Evolutionary conservation across 2,329 filamentous ascomycete species (phyloP).

Genomic region (Aureobasidium melanogenum): DNA sequence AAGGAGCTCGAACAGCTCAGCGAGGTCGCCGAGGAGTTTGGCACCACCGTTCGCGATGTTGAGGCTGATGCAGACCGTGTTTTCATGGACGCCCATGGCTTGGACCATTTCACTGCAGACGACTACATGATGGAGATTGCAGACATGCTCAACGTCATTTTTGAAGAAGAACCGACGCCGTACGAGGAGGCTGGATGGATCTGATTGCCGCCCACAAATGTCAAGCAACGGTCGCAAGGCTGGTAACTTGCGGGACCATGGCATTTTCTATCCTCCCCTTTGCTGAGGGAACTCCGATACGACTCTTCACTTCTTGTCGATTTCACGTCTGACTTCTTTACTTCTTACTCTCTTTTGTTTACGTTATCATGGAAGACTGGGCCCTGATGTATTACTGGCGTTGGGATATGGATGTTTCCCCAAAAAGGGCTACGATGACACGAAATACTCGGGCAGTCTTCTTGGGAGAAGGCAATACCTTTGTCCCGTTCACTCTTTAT

Average conservation of each 20-base stretch:
- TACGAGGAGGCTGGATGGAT: constrained; percentile 18
- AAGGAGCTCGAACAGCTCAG: constrained; percentile 86
- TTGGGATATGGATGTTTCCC: constrained; percentile 10
- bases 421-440: constrained; percentile 8
- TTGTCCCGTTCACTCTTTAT: constrained; percentile 12
- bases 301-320: constrained; percentile 13
- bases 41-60: constrained; percentile 47
- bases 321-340: constrained; percentile 1
- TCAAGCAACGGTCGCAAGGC: constrained; percentile 14
- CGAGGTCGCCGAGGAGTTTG: constrained; percentile 85
- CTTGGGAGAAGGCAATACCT: constrained; percentile 6
- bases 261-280: background rate
- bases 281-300: background rate
- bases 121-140: constrained; percentile 81
- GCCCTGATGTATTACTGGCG: constrained; percentile 10
- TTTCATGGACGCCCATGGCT: constrained; percentile 58
- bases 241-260: constrained; percentile 12
- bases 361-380: constrained; percentile 11
- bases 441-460: constrained; percentile 12
- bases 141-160: constrained; percentile 48
- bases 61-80: constrained; percentile 65
- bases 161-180: constrained; percentile 19
- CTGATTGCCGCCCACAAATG: constrained; percentile 13
- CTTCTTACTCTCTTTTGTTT: constrained; percentile 13
- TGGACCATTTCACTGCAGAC: constrained; percentile 65